phyloP scores from a whole-genome alignment of 1,284 basidiomycete genomes.

The Ustilago crameri region DNA sequence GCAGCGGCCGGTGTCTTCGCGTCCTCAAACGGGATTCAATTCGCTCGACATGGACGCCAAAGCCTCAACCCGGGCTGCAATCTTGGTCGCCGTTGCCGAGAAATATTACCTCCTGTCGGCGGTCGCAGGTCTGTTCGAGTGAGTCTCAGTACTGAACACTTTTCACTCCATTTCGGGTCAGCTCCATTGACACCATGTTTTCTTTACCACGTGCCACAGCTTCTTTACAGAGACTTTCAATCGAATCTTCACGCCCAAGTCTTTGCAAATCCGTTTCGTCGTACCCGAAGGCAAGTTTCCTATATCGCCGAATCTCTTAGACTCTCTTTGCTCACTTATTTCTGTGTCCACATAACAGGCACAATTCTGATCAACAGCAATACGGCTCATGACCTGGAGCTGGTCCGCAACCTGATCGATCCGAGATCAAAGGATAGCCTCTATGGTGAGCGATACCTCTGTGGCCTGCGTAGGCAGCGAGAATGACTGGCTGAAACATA shows the following conservation, averaged over 20 bases:
- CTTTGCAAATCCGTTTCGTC: conserved; percentile 81
- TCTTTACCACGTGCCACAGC: conserved; percentile 72
- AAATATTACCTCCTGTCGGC: conserved; percentile 91
- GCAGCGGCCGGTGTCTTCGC: conserved; percentile 72
- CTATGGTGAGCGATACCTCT: conserved; percentile 14
- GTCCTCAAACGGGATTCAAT: conserved; percentile 71
- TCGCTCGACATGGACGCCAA: conserved; percentile 33
- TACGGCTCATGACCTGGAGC: conserved; percentile 84
- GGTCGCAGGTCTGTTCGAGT: conserved; percentile 83
- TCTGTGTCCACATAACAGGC: conserved; percentile 61
- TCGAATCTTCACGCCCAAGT: conserved; percentile 76
- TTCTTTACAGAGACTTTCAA: conserved; percentile 75
- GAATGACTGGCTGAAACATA: background rate
- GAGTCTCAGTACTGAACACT: conserved; percentile 3
- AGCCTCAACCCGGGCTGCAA: conserved; percentile 38
- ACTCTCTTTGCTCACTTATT: too few relatives aligned
- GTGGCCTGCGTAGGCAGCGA: too few relatives aligned
- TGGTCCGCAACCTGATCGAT: conserved; percentile 71
- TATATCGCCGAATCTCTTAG: background rate
- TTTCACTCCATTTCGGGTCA: too few relatives aligned
- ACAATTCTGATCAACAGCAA: conserved; percentile 93
- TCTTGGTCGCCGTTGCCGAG: conserved; percentile 36
- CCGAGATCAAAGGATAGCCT: conserved; percentile 41
- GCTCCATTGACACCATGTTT: background rate
- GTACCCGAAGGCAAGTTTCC: conserved; percentile 73